Evolutionary conservation across 176 grass and related monocot species (phyloP), one percentile per base, ranked within the genome.

Genomic region (Eragrostis curvula): DNA sequence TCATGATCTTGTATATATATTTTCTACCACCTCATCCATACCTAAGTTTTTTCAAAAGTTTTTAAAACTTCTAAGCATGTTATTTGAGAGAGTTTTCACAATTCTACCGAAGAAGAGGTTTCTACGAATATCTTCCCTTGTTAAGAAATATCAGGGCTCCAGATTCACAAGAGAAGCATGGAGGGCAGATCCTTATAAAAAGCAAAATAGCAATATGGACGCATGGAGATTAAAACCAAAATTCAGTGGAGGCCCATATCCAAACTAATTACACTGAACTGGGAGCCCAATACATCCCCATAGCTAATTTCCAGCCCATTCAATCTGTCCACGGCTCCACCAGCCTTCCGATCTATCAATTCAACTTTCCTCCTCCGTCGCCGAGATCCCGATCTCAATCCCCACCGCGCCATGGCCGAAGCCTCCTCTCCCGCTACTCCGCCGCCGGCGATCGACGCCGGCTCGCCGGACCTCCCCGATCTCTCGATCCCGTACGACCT

Each of bases 401-500:
- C 61, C 56, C 73, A 63, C 47, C 20, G 7, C 25, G 42, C 65
- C 58, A 87, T 84, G 84, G 56, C 74, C 44, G 58, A 81, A 60
- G 28, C 85, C 13, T 72, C 79, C 56, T 46, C 50, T 39, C 25
- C 67, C 10, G 52, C 55, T 29, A 43, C 79, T 3, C 68, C 79
- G 8, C 53, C 28, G 10, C 23, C 91, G 45, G 49, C 75, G 39
- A 73, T 82, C 67, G 45, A 49, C 66, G 62, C 40, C 78, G 23
- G 69, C 18, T 24, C 77, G 1, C 67, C 85, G 14, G 66, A 75
- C 50, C 49, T 81, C 60, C 88, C 85, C 15, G 84, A 90, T 48
- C 88, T 95, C 17, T 77, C 89, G 75, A 55, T 91, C 8, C 81
- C 91, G 43, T 88, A 91, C 81, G 88, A 90, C 12, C 92, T 95